Evolutionary conservation across 2,329 filamentous ascomycete species (phyloP), one percentile per base, ranked within the genome.

Genomic region (Scedosporium aurantiacum): DNA sequence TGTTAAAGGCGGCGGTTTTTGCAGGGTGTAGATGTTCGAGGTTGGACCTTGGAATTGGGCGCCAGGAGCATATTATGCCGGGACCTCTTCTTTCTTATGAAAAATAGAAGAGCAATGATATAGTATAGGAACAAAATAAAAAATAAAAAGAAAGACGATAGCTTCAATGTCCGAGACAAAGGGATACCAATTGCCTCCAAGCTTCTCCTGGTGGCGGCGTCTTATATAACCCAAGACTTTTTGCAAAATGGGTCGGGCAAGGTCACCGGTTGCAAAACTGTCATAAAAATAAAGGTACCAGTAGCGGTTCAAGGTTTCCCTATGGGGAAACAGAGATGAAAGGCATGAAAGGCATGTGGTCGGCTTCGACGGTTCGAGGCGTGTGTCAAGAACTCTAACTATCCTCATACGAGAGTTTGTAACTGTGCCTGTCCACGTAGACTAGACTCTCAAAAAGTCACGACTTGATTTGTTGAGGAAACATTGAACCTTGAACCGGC

Each of bases 71-170:
- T 64, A 63, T 25, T 23, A 23, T 23, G 12, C 1, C 43, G 43
- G 43, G 12, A 54, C 12, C 50, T 23, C 18, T 23, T 23, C 14
- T 23, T 54, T 23, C 23, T 28, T 18, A 14, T 54, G n/a, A 23
- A 5, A 28, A 27, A 23, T 27, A 23, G 23, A 54, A 54, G 23
- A 54, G 21, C 61, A 70, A 58, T 47, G 18, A 8, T 18, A 16
- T 16, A 10, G 5, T 50, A n/a, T 8, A 28, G 25, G 32, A 60
- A 40, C 54, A 37, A 18, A 61, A 62, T 18, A 61, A 61, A n/a
- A 61, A 56, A 57, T 61, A 56, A 61, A 66, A 61, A 62, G 54
- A 54, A 63, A 61, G 67, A 64, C 65, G 66, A 66, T 65, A 64
- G 62, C 63, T 64, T 64, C 60, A 64, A 58, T 63, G 56, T 50